A percentile compares a stretch with the other conserved stretches of the same genome.
Evolutionary conservation across 345 rosid genomes (phyloP).

Genomic region (Clausena lansium): DNA sequence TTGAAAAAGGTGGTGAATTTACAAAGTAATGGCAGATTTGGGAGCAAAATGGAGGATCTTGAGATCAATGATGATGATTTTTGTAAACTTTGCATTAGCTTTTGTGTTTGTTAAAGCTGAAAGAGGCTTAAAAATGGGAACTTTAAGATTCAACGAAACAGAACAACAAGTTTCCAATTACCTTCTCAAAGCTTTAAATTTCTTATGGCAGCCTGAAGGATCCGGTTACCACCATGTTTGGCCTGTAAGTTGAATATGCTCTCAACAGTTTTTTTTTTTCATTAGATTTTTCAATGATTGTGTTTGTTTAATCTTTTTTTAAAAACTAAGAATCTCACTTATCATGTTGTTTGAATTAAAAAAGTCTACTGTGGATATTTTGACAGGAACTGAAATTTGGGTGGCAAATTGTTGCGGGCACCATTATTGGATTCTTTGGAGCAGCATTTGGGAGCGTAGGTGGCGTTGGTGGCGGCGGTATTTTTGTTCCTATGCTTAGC

Average conservation of each 20-base stretch:
- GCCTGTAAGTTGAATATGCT: constrained; percentile 50
- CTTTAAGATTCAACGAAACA: constrained; percentile 7
- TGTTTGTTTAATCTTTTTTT: not conserved
- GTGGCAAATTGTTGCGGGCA: constrained; percentile 68
- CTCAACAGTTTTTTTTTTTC: not conserved
- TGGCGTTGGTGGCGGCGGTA: constrained; percentile 94
- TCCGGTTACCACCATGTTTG: constrained; percentile 65
- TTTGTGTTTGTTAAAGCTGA: constrained; percentile 54
- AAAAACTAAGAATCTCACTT: not conserved
- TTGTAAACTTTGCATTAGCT: constrained; percentile 37
- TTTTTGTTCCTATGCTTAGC: constrained; percentile 78
- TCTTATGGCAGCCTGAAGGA: constrained; percentile 47
- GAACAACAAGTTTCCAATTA: constrained; percentile 29
- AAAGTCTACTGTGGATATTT: not conserved
- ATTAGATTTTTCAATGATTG: not conserved
- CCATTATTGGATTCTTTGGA: constrained; percentile 71
- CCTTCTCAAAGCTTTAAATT: constrained; percentile 26
- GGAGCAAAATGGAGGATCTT: constrained; percentile 39
- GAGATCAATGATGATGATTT: constrained; percentile 34
- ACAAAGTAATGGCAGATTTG: constrained; percentile 36
- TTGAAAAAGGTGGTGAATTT: not conserved
- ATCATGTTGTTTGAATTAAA: not conserved
- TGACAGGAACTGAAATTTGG: constrained; percentile 66
- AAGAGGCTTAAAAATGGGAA: constrained; percentile 38
- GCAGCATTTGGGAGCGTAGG: constrained; percentile 94